phyloP scores from a whole-genome alignment of 139 green algal genomes.

The Closterium sp. region DNA sequence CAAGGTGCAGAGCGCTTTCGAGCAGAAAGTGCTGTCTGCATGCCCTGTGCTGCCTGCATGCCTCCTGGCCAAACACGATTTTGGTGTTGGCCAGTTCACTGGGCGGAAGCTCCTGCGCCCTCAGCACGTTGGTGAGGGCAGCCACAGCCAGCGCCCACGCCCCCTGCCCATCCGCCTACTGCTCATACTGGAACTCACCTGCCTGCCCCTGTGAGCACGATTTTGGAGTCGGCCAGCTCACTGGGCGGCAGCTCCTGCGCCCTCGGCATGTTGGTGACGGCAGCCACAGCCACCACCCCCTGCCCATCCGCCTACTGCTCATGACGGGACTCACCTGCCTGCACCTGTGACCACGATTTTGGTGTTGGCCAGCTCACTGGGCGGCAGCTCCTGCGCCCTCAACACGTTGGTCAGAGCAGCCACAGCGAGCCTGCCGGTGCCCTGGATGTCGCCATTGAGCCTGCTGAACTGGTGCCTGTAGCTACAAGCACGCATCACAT shows the following conservation, averaged over 20 bases:
- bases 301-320: no score
- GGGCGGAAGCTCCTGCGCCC: no score
- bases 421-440: background rate
- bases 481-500: no score
- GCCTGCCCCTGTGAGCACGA: background rate
- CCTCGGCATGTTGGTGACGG: background rate
- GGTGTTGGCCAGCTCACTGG: background rate
- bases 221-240: background rate
- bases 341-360: background rate
- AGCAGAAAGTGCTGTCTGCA: no score
- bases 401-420: background rate
- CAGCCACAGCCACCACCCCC: background rate
- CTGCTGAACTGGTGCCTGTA: background rate
- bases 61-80: no score
- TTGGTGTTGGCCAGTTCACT: background rate
- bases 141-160: no score
- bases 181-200: no score
- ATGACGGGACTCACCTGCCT: background rate
- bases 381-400: background rate
- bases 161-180: no score
- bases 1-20: no score
- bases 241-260: background rate
- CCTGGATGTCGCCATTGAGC: no score
- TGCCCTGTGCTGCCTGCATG: no score
- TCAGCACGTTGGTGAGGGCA: no score